phyloP scores from a whole-genome alignment of 2,329 filamentous ascomycete genomes.

The Xylaria sp. region DNA sequence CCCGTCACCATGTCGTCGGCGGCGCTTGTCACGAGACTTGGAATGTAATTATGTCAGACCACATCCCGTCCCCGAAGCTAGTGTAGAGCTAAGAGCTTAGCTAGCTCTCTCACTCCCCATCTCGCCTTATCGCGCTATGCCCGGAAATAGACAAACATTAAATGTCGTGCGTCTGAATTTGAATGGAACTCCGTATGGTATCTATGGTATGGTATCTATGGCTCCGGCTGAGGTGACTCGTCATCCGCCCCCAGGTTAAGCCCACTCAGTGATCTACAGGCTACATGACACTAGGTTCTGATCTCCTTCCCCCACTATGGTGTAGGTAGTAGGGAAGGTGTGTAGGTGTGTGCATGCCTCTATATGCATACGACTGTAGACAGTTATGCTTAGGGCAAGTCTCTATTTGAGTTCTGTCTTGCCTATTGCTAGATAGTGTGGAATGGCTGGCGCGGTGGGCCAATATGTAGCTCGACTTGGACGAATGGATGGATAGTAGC shows the following conservation, averaged over 20 bases:
- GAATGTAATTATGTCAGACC: constrained; percentile 13
- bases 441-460: constrained; percentile 3
- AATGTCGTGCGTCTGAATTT: constrained; percentile 2
- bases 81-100: background rate
- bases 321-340: background rate
- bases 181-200: background rate
- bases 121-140: constrained; percentile 11
- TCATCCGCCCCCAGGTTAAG: constrained; percentile 5
- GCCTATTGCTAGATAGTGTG: constrained; percentile 5
- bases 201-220: background rate
- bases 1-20: constrained; percentile 19
- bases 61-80: constrained; percentile 2
- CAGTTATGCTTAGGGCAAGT: background rate
- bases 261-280: constrained; percentile 3
- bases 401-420: constrained; percentile 1
- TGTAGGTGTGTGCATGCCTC: background rate
- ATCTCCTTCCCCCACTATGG: constrained; percentile 19
- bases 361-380: background rate
- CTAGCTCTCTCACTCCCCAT: background rate
- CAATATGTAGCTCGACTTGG: constrained; percentile 17
- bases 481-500: constrained; percentile 21
- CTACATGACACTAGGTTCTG: background rate
- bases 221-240: background rate
- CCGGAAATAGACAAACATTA: background rate
- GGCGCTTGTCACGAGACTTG: constrained; percentile 24